phyloP scores from a whole-genome alignment of 75 land plant genomes.

The Pinus albicaulis region DNA sequence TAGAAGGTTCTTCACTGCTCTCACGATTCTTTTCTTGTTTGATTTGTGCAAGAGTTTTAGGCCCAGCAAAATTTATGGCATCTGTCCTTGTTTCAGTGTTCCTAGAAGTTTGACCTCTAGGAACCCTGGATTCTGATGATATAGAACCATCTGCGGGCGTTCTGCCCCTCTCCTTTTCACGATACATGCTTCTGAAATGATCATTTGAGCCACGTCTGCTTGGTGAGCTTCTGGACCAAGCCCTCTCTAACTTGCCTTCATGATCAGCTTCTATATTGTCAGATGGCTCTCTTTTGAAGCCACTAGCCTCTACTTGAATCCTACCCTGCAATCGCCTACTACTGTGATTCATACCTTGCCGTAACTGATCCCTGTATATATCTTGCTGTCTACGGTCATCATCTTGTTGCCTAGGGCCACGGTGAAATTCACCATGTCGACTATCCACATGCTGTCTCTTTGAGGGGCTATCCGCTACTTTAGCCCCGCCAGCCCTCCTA shows the following conservation, averaged over 20 bases:
- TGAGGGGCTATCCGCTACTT: slow-evolving; percentile 1
- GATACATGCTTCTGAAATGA: background rate
- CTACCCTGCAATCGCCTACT: slow-evolving; percentile 10
- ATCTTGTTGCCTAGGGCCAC: slow-evolving; percentile 2
- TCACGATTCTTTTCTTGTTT: slow-evolving; percentile 40
- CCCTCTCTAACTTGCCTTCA: background rate
- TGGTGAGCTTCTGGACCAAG: slow-evolving; percentile 9
- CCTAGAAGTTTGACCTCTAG: slow-evolving; percentile 10
- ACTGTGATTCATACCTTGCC: background rate
- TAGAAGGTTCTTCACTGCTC: slow-evolving; percentile 2
- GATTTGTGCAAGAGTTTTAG: slow-evolving; percentile 62
- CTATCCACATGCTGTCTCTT: background rate
- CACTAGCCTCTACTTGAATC: slow-evolving; percentile 4
- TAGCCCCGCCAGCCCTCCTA: slow-evolving; percentile 17
- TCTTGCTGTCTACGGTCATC: slow-evolving; percentile 7
- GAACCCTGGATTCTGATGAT: slow-evolving; percentile 1
- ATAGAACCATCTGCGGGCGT: background rate
- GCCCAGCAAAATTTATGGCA: slow-evolving; percentile 38
- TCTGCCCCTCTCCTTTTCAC: slow-evolving; percentile 7
- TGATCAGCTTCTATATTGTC: slow-evolving; percentile 6
- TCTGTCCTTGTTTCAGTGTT: slow-evolving; percentile 37
- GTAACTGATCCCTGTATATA: slow-evolving; percentile 7
- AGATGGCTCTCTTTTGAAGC: background rate
- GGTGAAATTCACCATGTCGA: slow-evolving; percentile 12
- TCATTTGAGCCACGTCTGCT: slow-evolving; percentile 6